Conservation (phyloP, 768 basidiomycete species). For the Lyophyllum atratum region DNA sequence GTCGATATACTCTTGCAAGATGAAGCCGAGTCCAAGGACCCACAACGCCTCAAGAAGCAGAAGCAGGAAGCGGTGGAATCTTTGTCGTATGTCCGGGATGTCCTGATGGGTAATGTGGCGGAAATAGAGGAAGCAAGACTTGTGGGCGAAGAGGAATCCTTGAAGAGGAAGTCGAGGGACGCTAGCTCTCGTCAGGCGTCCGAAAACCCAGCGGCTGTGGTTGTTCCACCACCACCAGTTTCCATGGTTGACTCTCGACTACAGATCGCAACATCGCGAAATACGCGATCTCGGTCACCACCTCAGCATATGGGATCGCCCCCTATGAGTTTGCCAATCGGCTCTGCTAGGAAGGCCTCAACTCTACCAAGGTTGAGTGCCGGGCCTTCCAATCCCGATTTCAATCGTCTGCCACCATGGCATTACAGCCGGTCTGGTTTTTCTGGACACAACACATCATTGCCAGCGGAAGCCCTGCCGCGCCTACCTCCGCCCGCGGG, state of each 20-base stretch:
- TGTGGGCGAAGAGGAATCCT: constrained; percentile 51
- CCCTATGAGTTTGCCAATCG: constrained; percentile 4
- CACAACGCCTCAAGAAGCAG: constrained; percentile 40
- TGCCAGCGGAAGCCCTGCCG: constrained; percentile 47
- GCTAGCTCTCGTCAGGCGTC: constrained; percentile 3
- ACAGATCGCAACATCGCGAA: constrained; percentile 23
- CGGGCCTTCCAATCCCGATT: constrained; percentile 9
- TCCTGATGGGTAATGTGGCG: constrained; percentile 55
- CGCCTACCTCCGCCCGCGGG: constrained; percentile 44
- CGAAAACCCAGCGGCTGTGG: constrained; percentile 1
- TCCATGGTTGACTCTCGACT: constrained; percentile 40
- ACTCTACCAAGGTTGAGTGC: background rate
- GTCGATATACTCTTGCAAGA: constrained; percentile 70
- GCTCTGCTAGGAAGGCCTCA: constrained; percentile 8
- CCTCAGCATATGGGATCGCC: constrained; percentile 18
- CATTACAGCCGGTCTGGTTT: constrained; percentile 58
- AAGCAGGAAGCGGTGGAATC: constrained; percentile 73
- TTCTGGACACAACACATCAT: constrained; percentile 25
- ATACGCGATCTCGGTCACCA: constrained; percentile 9
- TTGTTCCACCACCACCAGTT: constrained; percentile 37
- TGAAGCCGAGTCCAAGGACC: constrained; percentile 42
- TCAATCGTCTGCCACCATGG: constrained; percentile 46
- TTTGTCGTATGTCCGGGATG: constrained; percentile 75
- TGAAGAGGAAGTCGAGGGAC: constrained; percentile 5
- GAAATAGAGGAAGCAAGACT: constrained; percentile 70